Base-by-base conservation (phyloP, 1,139 yeast genomes). In the Candida tetrigidarum region DNA sequence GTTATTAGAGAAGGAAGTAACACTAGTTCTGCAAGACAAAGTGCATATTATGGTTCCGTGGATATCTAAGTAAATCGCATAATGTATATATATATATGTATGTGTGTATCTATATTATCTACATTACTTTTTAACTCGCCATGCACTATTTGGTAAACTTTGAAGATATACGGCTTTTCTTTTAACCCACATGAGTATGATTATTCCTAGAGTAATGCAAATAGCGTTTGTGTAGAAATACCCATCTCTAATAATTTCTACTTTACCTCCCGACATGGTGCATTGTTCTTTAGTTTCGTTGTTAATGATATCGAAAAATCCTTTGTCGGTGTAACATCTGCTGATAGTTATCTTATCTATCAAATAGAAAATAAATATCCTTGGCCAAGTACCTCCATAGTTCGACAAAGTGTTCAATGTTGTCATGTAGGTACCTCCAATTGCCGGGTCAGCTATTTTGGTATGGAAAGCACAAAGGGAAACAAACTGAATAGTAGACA, bases 381-480 rank as follows among this genome's bases (percentile, higher is more conserved):
- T 77, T 0, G 99, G 99, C 99, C 99, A 95, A 22, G 96, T 95
- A 4, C 99, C 99, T 28, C 99, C 99, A 47, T 92, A 77, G 60
- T 93, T 93, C 29, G 96, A 84, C 42, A 93, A 73, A 0, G 99
- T 93, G 65, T 95, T 95, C 46, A 93, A 72, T 1, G 96, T 85
- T 0, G 99, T 93, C 98, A 95, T 93, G 64, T 93, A 93, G 0
- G 99, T 95, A 1, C 99, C 99, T 14, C 99, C 99, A 56, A 93
- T 89, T 11, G 83, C 67, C 0, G 99, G 98, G 63, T 93, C 99
- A 2, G 99, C 97, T 44, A 95, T 88, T 57, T 86, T 85, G 4
- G 97, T 92, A 64, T 92, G 97, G 72, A 93, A 95, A 0, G 98
- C 96, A 60, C 92, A 86, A 45, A 93, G 83, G 4, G 96, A 87